These are phyloP conservation scores for Fusarium lyarnte DNA, from an alignment of 2,329 filamentous ascomycete species.

Conservation along the genomic window DNA sequence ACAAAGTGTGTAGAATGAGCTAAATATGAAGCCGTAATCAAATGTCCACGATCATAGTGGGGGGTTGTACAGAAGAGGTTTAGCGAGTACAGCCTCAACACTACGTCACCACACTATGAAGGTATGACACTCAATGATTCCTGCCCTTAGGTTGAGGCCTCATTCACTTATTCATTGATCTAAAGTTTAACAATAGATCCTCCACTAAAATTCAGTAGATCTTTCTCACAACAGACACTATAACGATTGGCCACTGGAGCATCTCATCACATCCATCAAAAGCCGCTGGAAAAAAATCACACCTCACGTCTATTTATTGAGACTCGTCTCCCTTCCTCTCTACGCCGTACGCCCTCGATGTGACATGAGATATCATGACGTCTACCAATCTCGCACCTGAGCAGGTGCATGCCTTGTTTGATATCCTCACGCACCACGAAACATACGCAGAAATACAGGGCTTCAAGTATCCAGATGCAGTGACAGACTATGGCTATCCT, in stretches of 20 bases:
- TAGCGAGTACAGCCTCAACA: conserved; percentile 13
- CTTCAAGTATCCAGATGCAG: conserved; percentile 73
- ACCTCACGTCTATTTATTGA: not conserved
- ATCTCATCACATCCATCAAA: not conserved
- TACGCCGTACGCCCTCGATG: conserved; percentile 10
- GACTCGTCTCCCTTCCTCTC: not conserved
- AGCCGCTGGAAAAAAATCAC: not conserved
- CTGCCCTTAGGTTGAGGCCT: not conserved
- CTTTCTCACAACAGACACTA: not conserved
- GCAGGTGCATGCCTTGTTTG: conserved; percentile 64
- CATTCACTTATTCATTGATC: not conserved
- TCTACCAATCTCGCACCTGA: conserved; percentile 43
- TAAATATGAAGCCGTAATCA: not conserved
- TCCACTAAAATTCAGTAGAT: not conserved
- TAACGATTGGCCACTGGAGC: not conserved
- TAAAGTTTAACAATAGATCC: not conserved
- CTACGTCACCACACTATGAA: conserved; percentile 27
- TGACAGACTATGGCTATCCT: conserved; percentile 75
- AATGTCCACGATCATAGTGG: not conserved
- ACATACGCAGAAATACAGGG: conserved; percentile 75
- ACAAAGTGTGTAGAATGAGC: not conserved
- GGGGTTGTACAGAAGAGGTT: conserved; percentile 9
- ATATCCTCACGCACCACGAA: conserved; percentile 68
- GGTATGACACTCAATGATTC: not conserved
- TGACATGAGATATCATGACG: conserved; percentile 36